Evolutionary conservation across 441 rosid species (phyloP), one percentile per base, ranked within the genome.

Genomic region (Erodium texanum): DNA sequence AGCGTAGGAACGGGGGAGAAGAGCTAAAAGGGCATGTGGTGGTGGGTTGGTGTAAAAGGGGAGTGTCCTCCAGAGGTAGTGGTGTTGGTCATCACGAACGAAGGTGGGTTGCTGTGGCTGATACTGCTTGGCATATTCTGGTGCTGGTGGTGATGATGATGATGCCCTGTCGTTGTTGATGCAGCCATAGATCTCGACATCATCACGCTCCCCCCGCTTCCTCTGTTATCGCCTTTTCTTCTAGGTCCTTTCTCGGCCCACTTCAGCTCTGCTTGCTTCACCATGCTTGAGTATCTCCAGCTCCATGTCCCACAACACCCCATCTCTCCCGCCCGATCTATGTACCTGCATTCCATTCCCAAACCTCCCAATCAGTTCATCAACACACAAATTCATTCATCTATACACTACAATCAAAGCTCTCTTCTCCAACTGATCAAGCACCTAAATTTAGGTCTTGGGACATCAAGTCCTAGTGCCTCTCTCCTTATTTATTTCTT

Each of bases 221-320:
- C 76, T 12, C 34, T 15, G 66, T 71, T 72, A 36, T 81, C 88
- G 0, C 76, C 79, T 9, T 61, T 72, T 71, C 72, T 76, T 69
- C 86, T 76, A 0, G 89, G 86, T 24, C 89, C 93, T 75, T 81
- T 87, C 82, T 85, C 93, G 0, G 89, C 89, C 93, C 93, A 85
- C 63, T 73, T 82, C 11, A 84, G 74, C 77, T 87, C 89, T 23
- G 85, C 89, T 63, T 78, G 87, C 75, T 82, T 85, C 62, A 75
- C 85, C 3, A 2, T 18, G 59, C 75, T 72, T 5, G 84, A 70
- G 45, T 78, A 77, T 72, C 87, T 41, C 62, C 62, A 56, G 24
- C 24, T 20, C 62, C 62, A 56, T 48, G 76, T 76, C 34, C 45
- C 45, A 12, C 80, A 84, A 43, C 89, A 85, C 24, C 84, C 83